A percentile compares a stretch with the other conserved stretches of the same genome.
Conservation (phyloP, 1,139 yeast genomes). For the Scheffersomyces parashehatae region DNA sequence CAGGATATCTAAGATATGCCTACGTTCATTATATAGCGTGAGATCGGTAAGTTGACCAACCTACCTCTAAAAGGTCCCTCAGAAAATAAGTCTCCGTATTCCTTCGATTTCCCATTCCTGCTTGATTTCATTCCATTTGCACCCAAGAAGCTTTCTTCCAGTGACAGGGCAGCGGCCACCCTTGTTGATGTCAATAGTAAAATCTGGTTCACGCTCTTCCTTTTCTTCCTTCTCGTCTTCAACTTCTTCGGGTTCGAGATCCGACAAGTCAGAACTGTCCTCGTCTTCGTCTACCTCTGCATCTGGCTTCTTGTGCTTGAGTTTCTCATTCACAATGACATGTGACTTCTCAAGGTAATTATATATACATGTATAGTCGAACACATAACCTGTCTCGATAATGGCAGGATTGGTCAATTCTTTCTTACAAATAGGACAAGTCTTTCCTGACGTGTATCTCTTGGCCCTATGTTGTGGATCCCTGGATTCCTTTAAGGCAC, state of each 20-base stretch:
- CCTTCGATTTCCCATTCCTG: constrained; percentile 76
- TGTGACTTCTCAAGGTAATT: constrained; percentile 56
- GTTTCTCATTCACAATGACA: constrained; percentile 29
- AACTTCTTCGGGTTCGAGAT: constrained; percentile 17
- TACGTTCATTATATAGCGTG: too few species aligned
- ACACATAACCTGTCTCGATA: constrained; percentile 88
- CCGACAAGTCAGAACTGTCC: constrained; percentile 21
- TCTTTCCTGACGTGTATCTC: constrained; percentile 32
- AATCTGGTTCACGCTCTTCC: constrained; percentile 20
- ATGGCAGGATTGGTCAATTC: constrained; percentile 77
- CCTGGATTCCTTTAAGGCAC: constrained; percentile 10
- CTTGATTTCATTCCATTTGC: constrained; percentile 58
- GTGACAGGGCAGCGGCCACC: constrained; percentile 90
- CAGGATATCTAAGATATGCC: too few species aligned
- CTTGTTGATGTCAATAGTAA: constrained; percentile 27
- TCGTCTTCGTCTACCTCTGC: constrained; percentile 14
- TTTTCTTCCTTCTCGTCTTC: constrained; percentile 20
- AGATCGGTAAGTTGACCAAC: too few species aligned
- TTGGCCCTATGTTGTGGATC: constrained; percentile 10
- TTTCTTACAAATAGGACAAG: constrained; percentile 74
- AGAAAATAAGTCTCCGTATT: constrained; percentile 67
- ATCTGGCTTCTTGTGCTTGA: constrained; percentile 7
- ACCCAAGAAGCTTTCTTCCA: constrained; percentile 69
- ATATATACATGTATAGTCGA: constrained; percentile 85
- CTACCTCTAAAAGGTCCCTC: too few species aligned